Evolutionary conservation across 495 filamentous ascomycete species (phyloP), one percentile per base, ranked within the genome.

Genomic region (Darksidea phi): DNA sequence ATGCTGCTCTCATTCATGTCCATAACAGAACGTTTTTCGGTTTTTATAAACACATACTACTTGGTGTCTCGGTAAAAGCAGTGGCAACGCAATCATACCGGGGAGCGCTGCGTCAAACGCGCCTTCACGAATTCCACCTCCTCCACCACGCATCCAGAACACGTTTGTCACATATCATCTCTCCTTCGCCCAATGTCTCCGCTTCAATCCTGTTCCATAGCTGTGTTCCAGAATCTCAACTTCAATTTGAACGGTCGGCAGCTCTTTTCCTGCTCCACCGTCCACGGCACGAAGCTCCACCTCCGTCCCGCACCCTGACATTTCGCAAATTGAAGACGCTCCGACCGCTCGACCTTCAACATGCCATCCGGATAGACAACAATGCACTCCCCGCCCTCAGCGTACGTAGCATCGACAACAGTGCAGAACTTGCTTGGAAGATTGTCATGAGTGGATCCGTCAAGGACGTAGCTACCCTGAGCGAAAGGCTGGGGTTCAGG

Each of bases 221-320:
- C 41, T 3, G 41, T 43, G 18, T 43, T 43, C 41, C 41, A 43
- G 47, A 49, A 49, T 6, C 24, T 20, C 47, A 49, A 25, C 47
- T 28, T 49, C n/a, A 49, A 15, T 4, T 13, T 28, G 13, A 49
- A 15, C n/a, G n/a, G 47, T 21, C 21, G 12, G 17, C 47, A 20
- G 24, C 21, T 15, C 15, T 13, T 43, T 13, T 43, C 15, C 18
- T 43, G 41, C 10, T 15, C 32, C 8, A 37, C 45, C 23, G 61
- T 64, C 61, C 54, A 59, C 32, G 61, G 61, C 1, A 58, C 13
- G 41, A 48, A 54, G 8, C 41, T 45, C 61, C 54, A 64, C 25
- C 47, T 25, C 17, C 36, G 46, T 5, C 54, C 54, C 13, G 23
- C 3, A 0, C 61, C 48, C 48, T 59, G 48, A 15, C 18, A 25